These are phyloP conservation scores for Scolecobasidium constrictum DNA, from an alignment of 2,329 filamentous ascomycete species.

Conservation along the genomic window DNA sequence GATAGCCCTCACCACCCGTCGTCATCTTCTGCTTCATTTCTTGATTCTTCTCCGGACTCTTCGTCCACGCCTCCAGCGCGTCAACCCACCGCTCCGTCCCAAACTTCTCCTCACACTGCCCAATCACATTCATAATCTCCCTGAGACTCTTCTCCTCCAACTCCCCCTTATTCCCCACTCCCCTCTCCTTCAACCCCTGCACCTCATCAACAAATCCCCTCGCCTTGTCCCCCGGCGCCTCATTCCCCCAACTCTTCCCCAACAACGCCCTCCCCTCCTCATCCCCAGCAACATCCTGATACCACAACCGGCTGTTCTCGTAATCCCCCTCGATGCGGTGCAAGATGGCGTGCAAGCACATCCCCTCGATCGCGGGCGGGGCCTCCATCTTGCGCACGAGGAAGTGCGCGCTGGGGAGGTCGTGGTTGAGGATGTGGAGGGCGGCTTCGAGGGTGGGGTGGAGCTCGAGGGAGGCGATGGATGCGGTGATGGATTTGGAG, in stretches of 20 bases:
- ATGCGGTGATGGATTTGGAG: neutral
- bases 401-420: constrained; percentile 41
- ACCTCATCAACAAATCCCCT: constrained; percentile 25
- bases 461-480: constrained; percentile 18
- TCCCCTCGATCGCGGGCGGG: constrained; percentile 36
- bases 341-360: constrained; percentile 41
- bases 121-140: constrained; percentile 31
- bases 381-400: constrained; percentile 41
- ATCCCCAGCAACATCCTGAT: constrained; percentile 27
- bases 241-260: constrained; percentile 10
- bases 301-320: constrained; percentile 38
- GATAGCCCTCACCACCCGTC: constrained; percentile 31
- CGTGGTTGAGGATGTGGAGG: constrained; percentile 41
- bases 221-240: constrained; percentile 12
- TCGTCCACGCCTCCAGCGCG: constrained; percentile 33
- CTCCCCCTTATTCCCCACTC: constrained; percentile 17
- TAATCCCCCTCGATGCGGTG: constrained; percentile 42
- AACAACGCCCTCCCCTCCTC: constrained; percentile 13
- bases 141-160: constrained; percentile 24
- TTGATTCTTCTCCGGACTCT: constrained; percentile 25
- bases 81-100: constrained; percentile 30
- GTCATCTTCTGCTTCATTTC: constrained; percentile 33
- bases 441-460: constrained; percentile 40
- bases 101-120: constrained; percentile 35
- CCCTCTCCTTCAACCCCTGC: constrained; percentile 24